Base-by-base conservation (phyloP, 768 basidiomycete species). In the Calocybe gangraenosa region DNA sequence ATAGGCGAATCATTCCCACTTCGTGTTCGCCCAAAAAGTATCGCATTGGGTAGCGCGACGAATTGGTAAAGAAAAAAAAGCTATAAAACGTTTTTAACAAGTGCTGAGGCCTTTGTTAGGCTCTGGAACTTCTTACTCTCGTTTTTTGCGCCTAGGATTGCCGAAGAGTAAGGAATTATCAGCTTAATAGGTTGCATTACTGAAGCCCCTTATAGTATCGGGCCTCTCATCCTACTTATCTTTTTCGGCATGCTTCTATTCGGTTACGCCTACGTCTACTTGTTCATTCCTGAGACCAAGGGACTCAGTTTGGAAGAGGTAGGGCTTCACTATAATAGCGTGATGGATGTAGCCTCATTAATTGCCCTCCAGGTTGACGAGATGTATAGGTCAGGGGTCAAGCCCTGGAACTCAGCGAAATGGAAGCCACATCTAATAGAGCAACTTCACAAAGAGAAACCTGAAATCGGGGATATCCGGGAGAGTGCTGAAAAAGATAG, bases 241-340 rank as follows among this genome's bases (percentile, higher is more conserved):
- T 89, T 89, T 73, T 86, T 78, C 58, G 82, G 84, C 42, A 79
- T 84, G 78, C 70, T 87, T 7, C 50, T 79, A 18, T 77, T 84
- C 54, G 87, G 83, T 30, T 81, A 74, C 57, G 61, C 77, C 47
- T 92, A 86, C 58, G 87, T 87, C 19, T 87, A 81, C 61, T 63
- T 88, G 43, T 77, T 81, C 60, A 78, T 92, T 37, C 88, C 88
- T 17, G 90, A 92, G 69, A 90, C 84, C 18, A 89, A 79, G 60
- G 86, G 87, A 9, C 74, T 90, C 17, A 78, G 79, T 43, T 62
- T 87, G 50, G 87, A 89, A 66, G 82, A 86, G 71, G 81, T 79
- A 44, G 22, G 60, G 48, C 31, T 42, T 33, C 21, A 35, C 41
- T 1, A 20, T 38, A 37, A 13, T 40, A 15, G 17, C n/a, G 34